Base-by-base conservation (phyloP, 1,284 basidiomycete genomes). In the Gastroboletus turbinatus region DNA sequence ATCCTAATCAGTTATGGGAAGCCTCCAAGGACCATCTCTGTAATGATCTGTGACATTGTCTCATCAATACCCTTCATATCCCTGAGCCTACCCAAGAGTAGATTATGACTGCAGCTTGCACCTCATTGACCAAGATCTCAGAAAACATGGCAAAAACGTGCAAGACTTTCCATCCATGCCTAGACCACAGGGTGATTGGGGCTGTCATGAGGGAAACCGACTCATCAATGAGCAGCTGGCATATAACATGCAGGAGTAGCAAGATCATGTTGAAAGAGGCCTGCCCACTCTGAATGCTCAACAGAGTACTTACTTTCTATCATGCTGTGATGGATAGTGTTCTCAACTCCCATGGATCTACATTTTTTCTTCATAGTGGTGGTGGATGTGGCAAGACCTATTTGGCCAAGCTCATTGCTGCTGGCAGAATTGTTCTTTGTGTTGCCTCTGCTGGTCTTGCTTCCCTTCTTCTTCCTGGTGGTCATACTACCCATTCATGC, bases 321-420 rank as follows among this genome's bases (percentile, higher is more conserved):
- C 2, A 63, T 43, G 46, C 48, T 16, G 56, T 65, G 1, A 46
- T 65, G 5, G 0, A 59, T 1, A 63, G 58, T 60, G 51, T 59
- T 5, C 4, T 23, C 27, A 56, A 57, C 7, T 5, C 11, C 5
- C 3, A 11, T 38, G 54, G 56, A 10, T 2, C 27, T 3, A 2
- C 58, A 0, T 81, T 79, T 60, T 82, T 81, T 56, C 52, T 83
- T 13, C 62, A 79, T 55, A 78, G 80, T 43, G 64, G 73, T 27
- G 80, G 75, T 27, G 27, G 8, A n/a, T n/a, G n/a, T n/a, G n/a
- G n/a, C n/a, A n/a, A n/a, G n/a, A n/a, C n/a, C n/a, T n/a, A n/a
- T n/a, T n/a, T n/a, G n/a, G n/a, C n/a, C n/a, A n/a, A n/a, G n/a
- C n/a, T n/a, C n/a, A n/a, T n/a, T n/a, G n/a, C n/a, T n/a, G n/a